Percentiles rank a stretch among this genome's conserved stretches.
Conservation (phyloP, 2,329 filamentous ascomycete species). For the Lasiodiplodia sp. region DNA sequence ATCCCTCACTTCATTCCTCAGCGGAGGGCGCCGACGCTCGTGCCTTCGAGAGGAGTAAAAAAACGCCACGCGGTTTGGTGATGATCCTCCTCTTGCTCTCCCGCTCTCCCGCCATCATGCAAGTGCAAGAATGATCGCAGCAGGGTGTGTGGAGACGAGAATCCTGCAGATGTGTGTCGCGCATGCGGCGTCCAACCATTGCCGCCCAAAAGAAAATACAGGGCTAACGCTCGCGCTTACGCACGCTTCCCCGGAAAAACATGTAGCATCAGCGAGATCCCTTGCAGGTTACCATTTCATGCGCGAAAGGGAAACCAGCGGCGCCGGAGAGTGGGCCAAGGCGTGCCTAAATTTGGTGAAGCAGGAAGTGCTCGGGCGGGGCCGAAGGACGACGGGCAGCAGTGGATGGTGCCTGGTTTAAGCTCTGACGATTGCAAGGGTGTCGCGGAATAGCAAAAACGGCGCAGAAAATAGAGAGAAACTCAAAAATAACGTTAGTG, state of each 20-base stretch:
- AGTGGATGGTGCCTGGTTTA: no score
- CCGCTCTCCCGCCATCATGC: not conserved
- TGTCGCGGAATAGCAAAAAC: not conserved
- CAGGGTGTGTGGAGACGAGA: slow-evolving; percentile 1
- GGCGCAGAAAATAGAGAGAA: not conserved
- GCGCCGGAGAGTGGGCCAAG: not conserved
- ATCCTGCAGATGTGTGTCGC: slow-evolving; percentile 15
- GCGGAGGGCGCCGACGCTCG: not conserved
- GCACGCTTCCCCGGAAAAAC: slow-evolving; percentile 16
- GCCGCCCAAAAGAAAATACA: not conserved
- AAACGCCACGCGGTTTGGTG: not conserved
- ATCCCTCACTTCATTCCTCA: not conserved
- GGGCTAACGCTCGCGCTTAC: slow-evolving; percentile 19
- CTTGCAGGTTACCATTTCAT: not conserved
- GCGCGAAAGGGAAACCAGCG: not conserved
- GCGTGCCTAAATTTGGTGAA: not conserved
- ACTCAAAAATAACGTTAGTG: not conserved
- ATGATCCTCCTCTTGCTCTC: not conserved
- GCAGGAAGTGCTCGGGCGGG: not conserved
- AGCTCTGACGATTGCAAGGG: not conserved
- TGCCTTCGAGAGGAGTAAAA: not conserved
- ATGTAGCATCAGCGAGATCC: not conserved
- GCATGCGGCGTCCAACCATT: slow-evolving; percentile 5
- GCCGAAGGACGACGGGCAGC: not conserved
- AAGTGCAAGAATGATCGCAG: slow-evolving; percentile 1